These are phyloP conservation scores for Podila verticillata DNA, from an alignment of 192 early-diverging fungal genomes.

Conservation along the genomic window DNA sequence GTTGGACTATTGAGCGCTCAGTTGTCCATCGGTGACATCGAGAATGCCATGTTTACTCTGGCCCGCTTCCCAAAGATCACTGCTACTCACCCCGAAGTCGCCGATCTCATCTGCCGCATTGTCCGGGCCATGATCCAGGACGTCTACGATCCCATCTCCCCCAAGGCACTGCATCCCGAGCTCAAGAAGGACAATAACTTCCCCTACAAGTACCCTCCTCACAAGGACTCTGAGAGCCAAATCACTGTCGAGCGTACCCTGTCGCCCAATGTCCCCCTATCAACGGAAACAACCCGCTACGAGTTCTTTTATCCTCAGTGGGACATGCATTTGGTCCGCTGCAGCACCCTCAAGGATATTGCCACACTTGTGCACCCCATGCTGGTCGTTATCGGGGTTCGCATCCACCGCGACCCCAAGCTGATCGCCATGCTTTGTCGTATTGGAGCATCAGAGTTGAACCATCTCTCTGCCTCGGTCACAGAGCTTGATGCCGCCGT, in stretches of 20 bases:
- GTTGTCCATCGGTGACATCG: slow-evolving; percentile 69
- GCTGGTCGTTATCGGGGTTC: slow-evolving; percentile 55
- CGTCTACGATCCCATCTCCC: slow-evolving; percentile 58
- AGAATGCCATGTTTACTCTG: slow-evolving; percentile 61
- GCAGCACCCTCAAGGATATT: slow-evolving; percentile 33
- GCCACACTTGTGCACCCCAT: slow-evolving; percentile 47
- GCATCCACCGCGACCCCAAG: slow-evolving; percentile 41
- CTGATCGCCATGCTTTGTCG: slow-evolving; percentile 36
- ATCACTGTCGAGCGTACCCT: slow-evolving; percentile 8
- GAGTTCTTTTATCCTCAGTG: slow-evolving; percentile 72
- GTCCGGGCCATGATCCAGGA: slow-evolving; percentile 67
- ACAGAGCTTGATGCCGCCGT: slow-evolving; percentile 1
- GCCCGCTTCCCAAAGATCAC: slow-evolving; percentile 60
- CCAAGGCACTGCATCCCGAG: slow-evolving; percentile 24
- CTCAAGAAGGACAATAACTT: slow-evolving; percentile 12
- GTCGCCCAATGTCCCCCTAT: slow-evolving; percentile 17
- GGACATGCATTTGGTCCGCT: slow-evolving; percentile 56
- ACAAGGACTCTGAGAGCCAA: slow-evolving; percentile 8
- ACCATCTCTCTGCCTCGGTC: slow-evolving; percentile 4
- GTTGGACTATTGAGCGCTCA: slow-evolving; percentile 68
- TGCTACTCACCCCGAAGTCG: slow-evolving; percentile 67
- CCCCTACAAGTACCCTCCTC: slow-evolving; percentile 14
- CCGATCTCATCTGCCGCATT: slow-evolving; percentile 67
- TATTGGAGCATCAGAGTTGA: slow-evolving; percentile 27
- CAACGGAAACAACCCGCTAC: slow-evolving; percentile 37